These are phyloP conservation scores for Penicillium decumbens DNA, from an alignment of 2,329 filamentous ascomycete genomes.

Conservation along the genomic window DNA sequence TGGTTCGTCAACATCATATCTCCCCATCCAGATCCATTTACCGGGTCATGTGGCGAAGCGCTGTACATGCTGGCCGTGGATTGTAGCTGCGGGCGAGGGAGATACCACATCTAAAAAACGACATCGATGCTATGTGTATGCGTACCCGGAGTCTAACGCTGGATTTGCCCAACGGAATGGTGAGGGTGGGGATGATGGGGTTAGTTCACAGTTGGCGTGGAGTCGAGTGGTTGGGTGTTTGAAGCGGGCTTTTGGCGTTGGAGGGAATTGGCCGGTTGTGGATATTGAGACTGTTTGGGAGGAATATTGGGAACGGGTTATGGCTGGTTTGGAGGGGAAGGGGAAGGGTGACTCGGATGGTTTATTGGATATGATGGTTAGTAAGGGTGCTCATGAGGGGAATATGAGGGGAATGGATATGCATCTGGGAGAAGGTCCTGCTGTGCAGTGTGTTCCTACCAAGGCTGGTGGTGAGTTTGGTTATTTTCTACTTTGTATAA, in stretches of 20 bases:
- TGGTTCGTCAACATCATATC: slow-evolving; percentile 23
- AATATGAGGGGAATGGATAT: neutral
- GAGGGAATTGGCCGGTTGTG: slow-evolving; percentile 25
- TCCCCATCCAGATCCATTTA: slow-evolving; percentile 54
- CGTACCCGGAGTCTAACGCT: slow-evolving; percentile 51
- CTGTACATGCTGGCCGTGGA: slow-evolving; percentile 22
- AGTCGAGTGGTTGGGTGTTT: slow-evolving; percentile 57
- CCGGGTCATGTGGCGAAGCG: slow-evolving; percentile 33
- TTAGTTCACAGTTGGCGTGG: slow-evolving; percentile 61
- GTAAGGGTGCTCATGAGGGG: neutral
- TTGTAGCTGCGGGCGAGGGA: slow-evolving; percentile 23
- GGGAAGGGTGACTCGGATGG: slow-evolving; percentile 9
- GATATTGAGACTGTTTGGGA: slow-evolving; percentile 42
- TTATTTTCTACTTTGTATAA: slow-evolving; percentile 8
- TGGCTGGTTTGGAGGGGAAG: slow-evolving; percentile 19
- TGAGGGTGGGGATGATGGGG: slow-evolving; percentile 31
- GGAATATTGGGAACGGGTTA: slow-evolving; percentile 29
- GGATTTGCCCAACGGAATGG: slow-evolving; percentile 62
- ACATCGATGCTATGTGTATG: slow-evolving; percentile 41
- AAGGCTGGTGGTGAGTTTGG: slow-evolving; percentile 34
- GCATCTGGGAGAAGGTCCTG: slow-evolving; percentile 17
- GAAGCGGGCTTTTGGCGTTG: slow-evolving; percentile 53
- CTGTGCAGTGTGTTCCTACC: slow-evolving; percentile 36
- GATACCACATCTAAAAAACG: slow-evolving; percentile 27
- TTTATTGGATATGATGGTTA: slow-evolving; percentile 3